Base-by-base conservation (phyloP, 176 grass and related monocot species). In the Oryza coarctata region DNA sequence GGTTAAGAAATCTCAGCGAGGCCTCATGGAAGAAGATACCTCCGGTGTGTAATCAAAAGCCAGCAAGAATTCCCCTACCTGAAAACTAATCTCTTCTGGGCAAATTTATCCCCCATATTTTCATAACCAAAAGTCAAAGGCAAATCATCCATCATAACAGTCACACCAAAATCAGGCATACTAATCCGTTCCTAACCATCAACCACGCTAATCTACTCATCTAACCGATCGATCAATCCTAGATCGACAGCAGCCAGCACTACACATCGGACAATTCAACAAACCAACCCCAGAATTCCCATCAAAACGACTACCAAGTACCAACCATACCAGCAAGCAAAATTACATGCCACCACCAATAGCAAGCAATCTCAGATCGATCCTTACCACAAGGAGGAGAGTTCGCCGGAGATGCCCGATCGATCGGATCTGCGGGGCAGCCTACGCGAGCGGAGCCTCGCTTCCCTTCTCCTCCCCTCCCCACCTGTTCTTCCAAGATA, bases 1-100 rank as follows among this genome's bases (percentile, higher is more conserved):
- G 33, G 12, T 3, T 7, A 69, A 68, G 6, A 66, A 84, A 60
- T 49, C 72, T 84, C 13, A 0, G 17, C 29, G 33, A 49, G 4
- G 20, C n/a, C 71, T 67, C 45, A 84, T 32, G 82, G 63, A 18
- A 60, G 32, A 60, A 32, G 17, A 33, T 57, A 60, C 66, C 18
- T 36, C 32, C 38, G 35, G 1, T 11, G 23, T 83, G 23, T 26
- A 64, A 73, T 74, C 58, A 14, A 65, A 65, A 3, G 22, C 22
- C 30, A 45, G 8, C n/a, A 36, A 27, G 29, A 74, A 83, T 49
- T 61, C 26, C 29, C 55, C 30, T 17, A 35, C 49, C 20, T 34
- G 55, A 74, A 65, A 29, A 61, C 34, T 31, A 61, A 63, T 25
- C 35, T 20, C 41, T 68, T 17, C 25, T 17, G 23, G 2, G 64